Percentiles rank a stretch among this genome's conserved stretches.
These are phyloP conservation scores for Pythium plurisporium DNA, from an alignment of 352 stramenopile genomes.

Conservation along the genomic window DNA sequence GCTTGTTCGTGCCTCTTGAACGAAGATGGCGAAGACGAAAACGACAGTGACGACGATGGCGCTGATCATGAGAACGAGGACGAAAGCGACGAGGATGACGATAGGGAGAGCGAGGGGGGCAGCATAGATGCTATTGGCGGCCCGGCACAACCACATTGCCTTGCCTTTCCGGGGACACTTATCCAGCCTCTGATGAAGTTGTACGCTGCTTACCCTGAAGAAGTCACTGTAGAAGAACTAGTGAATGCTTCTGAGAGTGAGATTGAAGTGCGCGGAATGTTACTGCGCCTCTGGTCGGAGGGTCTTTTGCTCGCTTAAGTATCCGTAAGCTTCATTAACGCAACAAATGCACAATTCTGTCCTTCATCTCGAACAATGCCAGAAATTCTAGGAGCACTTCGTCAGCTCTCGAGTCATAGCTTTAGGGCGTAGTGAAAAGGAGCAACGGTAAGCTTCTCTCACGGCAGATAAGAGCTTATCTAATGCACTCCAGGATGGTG, in stretches of 20 bases:
- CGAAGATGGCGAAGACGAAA: constrained; percentile 24
- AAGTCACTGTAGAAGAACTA: constrained; percentile 38
- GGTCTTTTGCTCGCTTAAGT: constrained; percentile 41
- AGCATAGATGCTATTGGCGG: constrained; percentile 30
- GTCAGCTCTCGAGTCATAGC: background rate
- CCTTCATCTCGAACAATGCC: constrained; percentile 23
- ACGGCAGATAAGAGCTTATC: constrained; percentile 38
- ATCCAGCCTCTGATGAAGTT: constrained; percentile 64
- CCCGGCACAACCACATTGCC: constrained; percentile 40
- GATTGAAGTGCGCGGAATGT: constrained; percentile 68
- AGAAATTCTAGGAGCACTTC: constrained; percentile 16
- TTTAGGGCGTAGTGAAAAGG: too few species aligned
- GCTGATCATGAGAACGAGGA: constrained; percentile 20
- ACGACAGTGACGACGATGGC: constrained; percentile 26
- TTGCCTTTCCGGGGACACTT: constrained; percentile 63
- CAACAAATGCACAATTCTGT: constrained; percentile 37
- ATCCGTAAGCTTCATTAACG: constrained; percentile 12
- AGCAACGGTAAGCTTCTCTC: background rate
- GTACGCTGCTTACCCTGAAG: constrained; percentile 41
- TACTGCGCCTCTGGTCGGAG: constrained; percentile 79
- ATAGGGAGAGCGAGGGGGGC: constrained; percentile 26
- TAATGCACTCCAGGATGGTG: constrained; percentile 97
- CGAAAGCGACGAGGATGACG: constrained; percentile 29
- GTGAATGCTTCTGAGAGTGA: constrained; percentile 37
- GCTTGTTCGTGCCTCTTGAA: constrained; percentile 53